Percentiles rank a stretch among this genome's conserved stretches.
Conservation (phyloP, 2,329 filamentous ascomycete species). For the Pseudogymnoascus sp. region DNA sequence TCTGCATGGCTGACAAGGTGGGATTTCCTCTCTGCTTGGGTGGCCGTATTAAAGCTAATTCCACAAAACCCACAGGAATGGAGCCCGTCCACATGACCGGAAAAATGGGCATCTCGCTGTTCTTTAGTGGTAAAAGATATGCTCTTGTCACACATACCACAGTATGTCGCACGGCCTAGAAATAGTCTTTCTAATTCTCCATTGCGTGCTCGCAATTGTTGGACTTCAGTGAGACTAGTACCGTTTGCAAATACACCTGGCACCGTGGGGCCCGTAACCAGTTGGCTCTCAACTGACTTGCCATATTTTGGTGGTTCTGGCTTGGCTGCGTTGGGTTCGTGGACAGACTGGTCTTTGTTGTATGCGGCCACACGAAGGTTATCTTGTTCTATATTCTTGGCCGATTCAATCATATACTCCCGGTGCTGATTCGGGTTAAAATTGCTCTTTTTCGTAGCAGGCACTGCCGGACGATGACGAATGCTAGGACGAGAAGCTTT, state of each 20-base stretch:
- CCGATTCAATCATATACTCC: neutral
- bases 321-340: neutral
- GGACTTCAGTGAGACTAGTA: neutral
- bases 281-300: neutral
- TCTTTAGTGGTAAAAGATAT: neutral
- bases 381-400: neutral
- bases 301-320: neutral
- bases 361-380: neutral
- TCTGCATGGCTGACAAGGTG: constrained; percentile 2
- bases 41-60: neutral
- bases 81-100: neutral
- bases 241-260: neutral
- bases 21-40: neutral
- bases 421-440: neutral
- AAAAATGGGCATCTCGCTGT: neutral
- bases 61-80: neutral
- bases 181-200: neutral
- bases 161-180: neutral
- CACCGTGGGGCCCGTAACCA: neutral
- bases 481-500: neutral
- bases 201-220: neutral
- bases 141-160: constrained; percentile 1
- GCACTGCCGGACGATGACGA: neutral
- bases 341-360: neutral
- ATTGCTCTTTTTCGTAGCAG: neutral